Evolutionary conservation across 2,329 filamentous ascomycete species (phyloP).

Genomic region (Alternaria metachromatica): DNA sequence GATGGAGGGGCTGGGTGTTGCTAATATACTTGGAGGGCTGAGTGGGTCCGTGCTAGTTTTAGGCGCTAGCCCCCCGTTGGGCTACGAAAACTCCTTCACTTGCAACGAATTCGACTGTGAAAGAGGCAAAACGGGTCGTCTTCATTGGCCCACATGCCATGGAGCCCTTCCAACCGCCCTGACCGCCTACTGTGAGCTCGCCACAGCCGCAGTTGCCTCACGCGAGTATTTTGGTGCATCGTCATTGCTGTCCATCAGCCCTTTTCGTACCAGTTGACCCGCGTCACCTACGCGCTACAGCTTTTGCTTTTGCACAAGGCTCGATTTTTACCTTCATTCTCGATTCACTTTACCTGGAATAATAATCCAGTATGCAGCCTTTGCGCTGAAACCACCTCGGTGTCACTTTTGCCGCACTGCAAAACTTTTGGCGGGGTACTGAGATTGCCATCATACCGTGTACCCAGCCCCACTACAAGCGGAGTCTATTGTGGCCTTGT

Average conservation of each 20-base stretch:
- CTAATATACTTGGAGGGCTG: slow-evolving; percentile 16
- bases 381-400: slow-evolving; percentile 2
- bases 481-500: slow-evolving; percentile 10
- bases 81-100: slow-evolving; percentile 24
- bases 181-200: slow-evolving; percentile 25
- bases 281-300: slow-evolving; percentile 1
- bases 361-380: neutral
- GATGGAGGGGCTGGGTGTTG: slow-evolving; percentile 14
- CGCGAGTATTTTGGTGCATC: slow-evolving; percentile 21
- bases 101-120: slow-evolving; percentile 15
- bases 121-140: slow-evolving; percentile 12
- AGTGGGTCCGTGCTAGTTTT: slow-evolving; percentile 12
- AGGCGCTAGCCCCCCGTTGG: slow-evolving; percentile 21
- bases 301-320: neutral
- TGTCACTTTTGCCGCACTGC: slow-evolving; percentile 12
- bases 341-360: neutral
- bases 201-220: slow-evolving; percentile 34
- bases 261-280: neutral
- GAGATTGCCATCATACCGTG: slow-evolving; percentile 14
- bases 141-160: slow-evolving; percentile 19
- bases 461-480: slow-evolving; percentile 19
- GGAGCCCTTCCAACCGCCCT: slow-evolving; percentile 7
- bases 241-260: slow-evolving; percentile 10
- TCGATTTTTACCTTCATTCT: neutral
- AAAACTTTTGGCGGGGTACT: slow-evolving; percentile 25